Percentiles rank a stretch among this genome's conserved stretches.
phyloP scores from a whole-genome alignment of 1,284 basidiomycete species.

The Rhodotorula sp. region DNA sequence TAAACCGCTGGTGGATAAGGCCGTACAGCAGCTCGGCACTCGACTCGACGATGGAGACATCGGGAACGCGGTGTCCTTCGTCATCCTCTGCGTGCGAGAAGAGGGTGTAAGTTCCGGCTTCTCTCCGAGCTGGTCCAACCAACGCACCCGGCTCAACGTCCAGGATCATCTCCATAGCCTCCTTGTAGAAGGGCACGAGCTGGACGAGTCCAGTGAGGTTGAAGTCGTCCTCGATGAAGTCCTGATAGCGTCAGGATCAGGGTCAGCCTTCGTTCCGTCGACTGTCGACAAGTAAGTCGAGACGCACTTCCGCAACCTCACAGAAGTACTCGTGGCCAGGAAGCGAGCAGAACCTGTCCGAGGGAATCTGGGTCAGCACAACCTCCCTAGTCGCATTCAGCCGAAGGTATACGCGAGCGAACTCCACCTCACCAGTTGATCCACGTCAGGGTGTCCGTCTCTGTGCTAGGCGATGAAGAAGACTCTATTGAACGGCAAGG shows the following conservation, averaged over 20 bases:
- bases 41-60: slow-evolving; percentile 97
- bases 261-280: neutral
- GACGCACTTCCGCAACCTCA: slow-evolving; percentile 54
- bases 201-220: slow-evolving; percentile 94
- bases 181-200: slow-evolving; percentile 98
- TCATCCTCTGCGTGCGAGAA: slow-evolving; percentile 60
- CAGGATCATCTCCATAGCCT: slow-evolving; percentile 99
- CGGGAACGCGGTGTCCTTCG: slow-evolving; percentile 71
- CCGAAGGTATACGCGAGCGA: neutral
- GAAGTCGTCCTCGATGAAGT: slow-evolving; percentile 99
- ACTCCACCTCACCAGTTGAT: slow-evolving; percentile 68
- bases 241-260: slow-evolving; percentile 47
- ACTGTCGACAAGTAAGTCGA: neutral
- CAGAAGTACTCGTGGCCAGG: slow-evolving; percentile 99
- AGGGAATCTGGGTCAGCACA: neutral
- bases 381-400: too few relatives aligned
- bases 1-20: slow-evolving; percentile 94
- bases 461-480: slow-evolving; percentile 32
- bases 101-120: neutral
- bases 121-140: neutral
- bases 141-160: slow-evolving; percentile 83
- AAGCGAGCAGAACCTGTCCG: slow-evolving; percentile 74
- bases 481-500: slow-evolving; percentile 15
- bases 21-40: slow-evolving; percentile 97
- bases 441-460: slow-evolving; percentile 68